Evolutionary conservation across 2,329 filamentous ascomycete species (phyloP), one percentile per base, ranked within the genome.

Genomic region (Penicillium sp.): DNA sequence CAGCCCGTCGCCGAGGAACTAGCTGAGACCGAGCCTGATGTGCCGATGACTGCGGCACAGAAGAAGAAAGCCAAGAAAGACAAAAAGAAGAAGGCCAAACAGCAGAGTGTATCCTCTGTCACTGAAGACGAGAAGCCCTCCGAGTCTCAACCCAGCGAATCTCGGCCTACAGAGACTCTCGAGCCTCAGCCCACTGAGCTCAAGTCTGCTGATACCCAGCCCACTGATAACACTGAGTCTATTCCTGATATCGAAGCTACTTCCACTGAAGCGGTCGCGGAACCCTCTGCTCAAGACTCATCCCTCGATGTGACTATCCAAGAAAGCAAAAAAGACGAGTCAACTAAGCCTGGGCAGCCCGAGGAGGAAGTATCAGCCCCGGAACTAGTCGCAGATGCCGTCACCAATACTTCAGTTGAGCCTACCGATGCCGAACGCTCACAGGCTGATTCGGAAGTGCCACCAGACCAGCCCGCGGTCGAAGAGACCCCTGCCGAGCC

Each of bases 1-100:
- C 34, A 20, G 18, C 23, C 33, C 14, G n/a, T 19, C 34, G 33
- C 34, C 17, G 40, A 47, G 15, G 44, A 39, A 6, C 39, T 31
- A 32, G 23, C 20, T 16, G 48, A 45, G 15, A 25, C 41, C 10
- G 46, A 52, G 28, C 18, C 46, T 23, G 50, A 54, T 27, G 39
- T 38, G 4, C 31, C 41, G 13, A 33, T 54, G 40, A 56, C 51
- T 4, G 19, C 53, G 4, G 47, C 53, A 1, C 47, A 54, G 28
- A 58, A 56, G 45, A 64, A 58, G 41, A 70, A 65, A 43, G 56
- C 54, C 11, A 70, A 70, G 54, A 72, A 70, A 43, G 57, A 51
- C 23, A 53, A 53, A 33, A 53, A 55, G 25, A 53, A 51, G 44
- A 55, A 54, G 44, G 37, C 39, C 16, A 51, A 50, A 31, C 42